These are phyloP conservation scores for Talaromyces borbonicus DNA, from an alignment of 495 filamentous ascomycete genomes.

Conservation along the genomic window DNA sequence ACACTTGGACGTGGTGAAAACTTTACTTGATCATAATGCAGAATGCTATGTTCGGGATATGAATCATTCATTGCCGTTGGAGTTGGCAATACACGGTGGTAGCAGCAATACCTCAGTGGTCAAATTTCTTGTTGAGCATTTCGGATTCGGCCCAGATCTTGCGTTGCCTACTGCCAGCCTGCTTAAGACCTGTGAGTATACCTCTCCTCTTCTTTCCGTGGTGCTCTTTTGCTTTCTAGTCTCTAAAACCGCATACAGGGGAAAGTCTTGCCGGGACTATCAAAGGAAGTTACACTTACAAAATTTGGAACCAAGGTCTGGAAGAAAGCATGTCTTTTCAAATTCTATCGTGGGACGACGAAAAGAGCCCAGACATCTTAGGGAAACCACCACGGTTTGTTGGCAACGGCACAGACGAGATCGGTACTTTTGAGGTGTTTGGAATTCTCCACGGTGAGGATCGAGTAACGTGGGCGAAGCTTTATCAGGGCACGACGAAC, in stretches of 20 bases:
- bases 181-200: neutral
- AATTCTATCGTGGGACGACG: neutral
- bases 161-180: neutral
- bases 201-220: no score
- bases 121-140: neutral
- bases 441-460: neutral
- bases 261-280: neutral
- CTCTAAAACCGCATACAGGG: neutral
- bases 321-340: neutral
- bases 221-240: no score
- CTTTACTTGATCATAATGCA: neutral
- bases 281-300: neutral
- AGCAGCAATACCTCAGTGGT: neutral
- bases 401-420: neutral
- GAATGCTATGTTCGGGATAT: neutral
- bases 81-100: constrained; percentile 3
- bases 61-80: neutral
- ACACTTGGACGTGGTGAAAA: neutral
- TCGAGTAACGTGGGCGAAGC: constrained; percentile 3
- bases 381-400: neutral
- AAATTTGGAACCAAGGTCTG: neutral
- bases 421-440: neutral
- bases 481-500: neutral
- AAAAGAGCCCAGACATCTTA: neutral
- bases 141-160: neutral